Evolutionary conservation across 495 filamentous ascomycete genomes (phyloP), one percentile per base, ranked within the genome.

Genomic region (Penicillium canariense): DNA sequence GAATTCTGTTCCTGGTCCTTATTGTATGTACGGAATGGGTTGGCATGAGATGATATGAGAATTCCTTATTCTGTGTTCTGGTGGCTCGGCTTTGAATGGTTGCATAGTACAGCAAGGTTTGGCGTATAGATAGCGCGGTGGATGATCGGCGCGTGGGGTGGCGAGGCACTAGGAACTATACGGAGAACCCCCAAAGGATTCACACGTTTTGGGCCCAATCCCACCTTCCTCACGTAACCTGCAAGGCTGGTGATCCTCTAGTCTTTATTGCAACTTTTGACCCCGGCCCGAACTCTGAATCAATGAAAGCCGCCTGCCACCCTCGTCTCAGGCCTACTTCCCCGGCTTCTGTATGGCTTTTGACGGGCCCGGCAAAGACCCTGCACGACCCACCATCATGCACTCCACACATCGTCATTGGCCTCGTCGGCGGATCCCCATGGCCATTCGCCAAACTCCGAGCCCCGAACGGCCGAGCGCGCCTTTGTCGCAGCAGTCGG

Each of bases 401-500:
- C 38, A 42, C 38, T 42, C 20, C 5, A 7, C 38, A 28, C 15
- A 40, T 50, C 35, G 7, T 23, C n/a, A 31, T 14, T 20, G 11
- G 9, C n/a, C 40, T 34, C n/a, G 26, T 46, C 23, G 38, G 11
- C 14, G 3, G n/a, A 46, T 15, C 9, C 0, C n/a, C 14, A 27
- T 49, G 55, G 55, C 42, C 4, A 14, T 58, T 58, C 42, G 31
- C 26, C 18, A 52, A 58, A 4, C 32, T 30, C 55, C 55, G 55
- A 52, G 6, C 7, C 4, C 35, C 48, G 35, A 55, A 55, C 26
- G 55, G 48, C 55, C 55, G 42, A 52, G 28, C 55, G 42, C 48
- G 28, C 9, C 2, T 30, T 46, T 46, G 15, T 46, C 26, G 14
- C n/a, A 46, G 25, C 42, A 5, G 7, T 5, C 12, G 27, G n/a